Percentiles rank a stretch among this genome's conserved stretches.
Evolutionary conservation across 2,329 filamentous ascomycete genomes (phyloP).

Genomic region (Paraphaeosphaeria minitans): DNA sequence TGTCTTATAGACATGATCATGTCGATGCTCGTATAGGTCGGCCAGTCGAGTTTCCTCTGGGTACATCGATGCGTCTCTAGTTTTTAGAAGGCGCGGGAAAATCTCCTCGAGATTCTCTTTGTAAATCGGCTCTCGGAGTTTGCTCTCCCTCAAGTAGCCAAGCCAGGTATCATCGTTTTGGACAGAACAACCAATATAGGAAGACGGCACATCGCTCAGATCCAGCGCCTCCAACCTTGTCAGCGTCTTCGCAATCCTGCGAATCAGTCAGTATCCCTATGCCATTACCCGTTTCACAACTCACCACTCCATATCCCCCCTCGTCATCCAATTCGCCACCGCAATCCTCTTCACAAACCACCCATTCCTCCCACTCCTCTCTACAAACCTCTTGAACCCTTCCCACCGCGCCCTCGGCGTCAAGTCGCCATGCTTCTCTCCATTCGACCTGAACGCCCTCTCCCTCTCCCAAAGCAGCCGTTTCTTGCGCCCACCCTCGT

Average conservation of each 20-base stretch:
- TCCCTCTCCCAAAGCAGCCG: constrained; percentile 4
- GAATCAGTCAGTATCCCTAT: neutral
- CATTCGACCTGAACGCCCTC: constrained; percentile 8
- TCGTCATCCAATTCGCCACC: constrained; percentile 31
- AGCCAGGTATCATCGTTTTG: neutral
- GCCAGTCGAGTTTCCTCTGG: neutral
- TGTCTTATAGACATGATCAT: neutral
- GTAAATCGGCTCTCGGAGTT: neutral
- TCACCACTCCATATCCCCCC: constrained; percentile 27
- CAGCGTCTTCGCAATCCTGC: constrained; percentile 23
- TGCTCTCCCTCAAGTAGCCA: neutral
- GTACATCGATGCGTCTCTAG: too few relatives aligned
- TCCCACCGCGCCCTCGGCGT: constrained; percentile 23
- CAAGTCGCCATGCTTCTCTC: constrained; percentile 16
- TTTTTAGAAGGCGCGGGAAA: neutral
- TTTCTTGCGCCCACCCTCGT: constrained; percentile 1
- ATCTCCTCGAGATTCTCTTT: neutral
- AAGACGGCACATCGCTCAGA: constrained; percentile 22
- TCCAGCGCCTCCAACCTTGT: constrained; percentile 24
- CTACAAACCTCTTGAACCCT: constrained; percentile 19
- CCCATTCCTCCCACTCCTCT: constrained; percentile 8
- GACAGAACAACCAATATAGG: neutral
- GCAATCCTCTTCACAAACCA: constrained; percentile 29
- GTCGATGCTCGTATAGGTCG: neutral
- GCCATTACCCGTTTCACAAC: neutral